Evolutionary conservation across 2,329 filamentous ascomycete species (phyloP).

Genomic region (Fusarium domesticum): DNA sequence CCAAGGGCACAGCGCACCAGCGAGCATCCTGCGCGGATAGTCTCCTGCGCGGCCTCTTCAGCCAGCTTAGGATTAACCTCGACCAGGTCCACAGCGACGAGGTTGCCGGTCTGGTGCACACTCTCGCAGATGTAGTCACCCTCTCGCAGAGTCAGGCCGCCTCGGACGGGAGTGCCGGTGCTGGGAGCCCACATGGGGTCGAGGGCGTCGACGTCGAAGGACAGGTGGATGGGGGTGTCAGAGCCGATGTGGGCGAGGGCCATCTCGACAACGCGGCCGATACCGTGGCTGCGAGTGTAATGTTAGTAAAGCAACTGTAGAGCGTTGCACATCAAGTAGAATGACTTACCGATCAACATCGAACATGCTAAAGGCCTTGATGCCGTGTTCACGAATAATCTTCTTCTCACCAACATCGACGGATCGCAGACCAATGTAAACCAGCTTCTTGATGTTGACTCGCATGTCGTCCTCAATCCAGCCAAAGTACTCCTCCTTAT

Average conservation of each 20-base stretch:
- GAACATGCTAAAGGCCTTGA: conserved; percentile 98
- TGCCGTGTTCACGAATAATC: conserved; percentile 80
- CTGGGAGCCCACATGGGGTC: conserved; percentile 96
- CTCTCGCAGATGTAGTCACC: conserved; percentile 95
- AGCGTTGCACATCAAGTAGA: background rate
- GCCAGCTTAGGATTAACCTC: conserved; percentile 76
- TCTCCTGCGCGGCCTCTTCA: conserved; percentile 72
- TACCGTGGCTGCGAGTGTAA: conserved; percentile 64
- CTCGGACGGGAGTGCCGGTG: conserved; percentile 91
- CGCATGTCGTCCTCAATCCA: conserved; percentile 77
- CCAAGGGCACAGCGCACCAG: conserved; percentile 88
- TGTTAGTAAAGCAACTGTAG: conserved; percentile 9
- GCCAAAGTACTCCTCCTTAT: conserved; percentile 77
- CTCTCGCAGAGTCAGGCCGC: conserved; percentile 88
- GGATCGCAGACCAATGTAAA: conserved; percentile 94
- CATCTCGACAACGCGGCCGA: conserved; percentile 96
- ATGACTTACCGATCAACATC: conserved; percentile 78
- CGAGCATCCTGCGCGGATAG: conserved; percentile 84
- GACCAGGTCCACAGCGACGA: conserved; percentile 78
- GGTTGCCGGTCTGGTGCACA: conserved; percentile 74
- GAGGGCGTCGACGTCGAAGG: conserved; percentile 93
- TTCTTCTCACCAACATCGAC: conserved; percentile 93
- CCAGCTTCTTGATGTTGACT: conserved; percentile 75
- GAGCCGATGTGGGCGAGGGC: conserved; percentile 91
- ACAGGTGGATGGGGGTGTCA: conserved; percentile 95